These are phyloP conservation scores for Aspergillus biplanus DNA, from an alignment of 495 filamentous ascomycete species.

Conservation along the genomic window DNA sequence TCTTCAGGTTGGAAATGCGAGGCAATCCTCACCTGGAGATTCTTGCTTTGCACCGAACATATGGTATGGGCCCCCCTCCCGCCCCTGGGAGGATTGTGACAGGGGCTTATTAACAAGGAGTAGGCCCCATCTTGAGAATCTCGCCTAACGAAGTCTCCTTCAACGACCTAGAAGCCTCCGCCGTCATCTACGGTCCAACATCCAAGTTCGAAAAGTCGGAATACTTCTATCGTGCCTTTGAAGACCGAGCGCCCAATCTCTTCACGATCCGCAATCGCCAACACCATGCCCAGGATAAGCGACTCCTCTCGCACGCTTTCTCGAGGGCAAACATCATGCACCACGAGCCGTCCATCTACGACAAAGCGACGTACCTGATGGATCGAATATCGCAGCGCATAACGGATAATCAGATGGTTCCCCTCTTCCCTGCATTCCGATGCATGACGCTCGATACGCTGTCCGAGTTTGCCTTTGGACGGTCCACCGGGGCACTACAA, in stretches of 20 bases:
- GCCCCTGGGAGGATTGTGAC: background rate
- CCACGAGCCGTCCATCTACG: background rate
- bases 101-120: background rate
- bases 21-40: conserved; percentile 7
- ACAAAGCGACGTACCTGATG: background rate
- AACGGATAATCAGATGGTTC: background rate
- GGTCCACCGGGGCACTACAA: background rate
- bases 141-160: background rate
- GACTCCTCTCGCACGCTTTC: background rate
- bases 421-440: background rate
- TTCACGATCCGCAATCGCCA: background rate
- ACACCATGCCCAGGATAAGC: background rate
- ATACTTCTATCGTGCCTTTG: conserved; percentile 8
- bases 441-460: conserved; percentile 7
- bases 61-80: background rate
- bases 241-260: conserved; percentile 2
- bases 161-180: background rate
- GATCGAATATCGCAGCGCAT: background rate
- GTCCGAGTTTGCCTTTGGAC: conserved; percentile 5
- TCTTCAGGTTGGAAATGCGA: background rate
- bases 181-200: background rate
- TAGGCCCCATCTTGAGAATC: background rate
- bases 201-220: conserved; percentile 3
- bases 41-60: conserved; percentile 1
- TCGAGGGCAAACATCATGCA: background rate